Conservation (phyloP, 495 filamentous ascomycete genomes). For the Tuber indicum region DNA sequence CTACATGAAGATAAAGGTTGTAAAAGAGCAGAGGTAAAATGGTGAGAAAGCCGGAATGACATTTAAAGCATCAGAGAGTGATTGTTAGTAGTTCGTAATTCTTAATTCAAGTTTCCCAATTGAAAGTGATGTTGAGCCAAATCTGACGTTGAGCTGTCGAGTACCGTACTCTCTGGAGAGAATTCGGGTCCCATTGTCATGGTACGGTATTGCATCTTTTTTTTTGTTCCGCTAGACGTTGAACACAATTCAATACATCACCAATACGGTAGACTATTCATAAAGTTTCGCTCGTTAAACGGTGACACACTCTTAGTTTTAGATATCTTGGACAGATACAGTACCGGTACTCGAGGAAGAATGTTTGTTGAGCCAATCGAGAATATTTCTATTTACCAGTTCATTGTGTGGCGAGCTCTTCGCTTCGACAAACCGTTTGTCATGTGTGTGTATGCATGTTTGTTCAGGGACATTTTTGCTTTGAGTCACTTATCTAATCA, state of each 20-base stretch:
- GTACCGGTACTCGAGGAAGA: neutral
- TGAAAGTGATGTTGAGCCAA: no score
- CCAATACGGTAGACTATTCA: neutral
- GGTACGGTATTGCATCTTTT: no score
- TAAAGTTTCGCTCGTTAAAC: neutral
- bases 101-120: no score
- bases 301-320: neutral
- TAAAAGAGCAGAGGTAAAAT: no score
- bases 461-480: no score
- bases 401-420: neutral
- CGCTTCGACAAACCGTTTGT: neutral
- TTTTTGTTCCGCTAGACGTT: neutral
- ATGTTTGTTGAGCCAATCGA: neutral
- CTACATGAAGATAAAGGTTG: no score
- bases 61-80: no score
- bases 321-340: neutral
- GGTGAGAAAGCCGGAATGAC: no score
- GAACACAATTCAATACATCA: neutral
- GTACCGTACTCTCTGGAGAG: no score
- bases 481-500: neutral
- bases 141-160: no score
- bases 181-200: neutral
- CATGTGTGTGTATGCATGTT: no score
- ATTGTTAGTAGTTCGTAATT: no score
- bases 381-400: neutral